These are phyloP conservation scores for Pichia sp. DNA, from an alignment of 1,139 yeast species.

Conservation along the genomic window DNA sequence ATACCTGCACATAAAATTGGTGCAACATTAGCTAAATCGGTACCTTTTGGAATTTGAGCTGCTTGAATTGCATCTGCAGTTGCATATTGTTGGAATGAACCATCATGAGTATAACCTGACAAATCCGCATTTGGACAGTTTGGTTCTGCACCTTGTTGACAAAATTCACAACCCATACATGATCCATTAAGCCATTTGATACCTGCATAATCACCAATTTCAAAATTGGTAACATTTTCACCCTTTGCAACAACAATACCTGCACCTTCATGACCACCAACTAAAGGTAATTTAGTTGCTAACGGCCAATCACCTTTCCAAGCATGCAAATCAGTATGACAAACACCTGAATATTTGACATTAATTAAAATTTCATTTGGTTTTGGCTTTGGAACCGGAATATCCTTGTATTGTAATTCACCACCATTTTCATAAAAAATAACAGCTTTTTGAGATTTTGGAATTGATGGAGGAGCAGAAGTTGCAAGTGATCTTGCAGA, in stretches of 20 bases:
- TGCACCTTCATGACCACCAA: slow-evolving; percentile 84
- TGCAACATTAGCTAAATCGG: slow-evolving; percentile 61
- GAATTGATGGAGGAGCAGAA: slow-evolving; percentile 26
- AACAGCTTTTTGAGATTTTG: slow-evolving; percentile 42
- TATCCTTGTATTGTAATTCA: slow-evolving; percentile 49
- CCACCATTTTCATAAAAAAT: slow-evolving; percentile 43
- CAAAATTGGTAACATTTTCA: slow-evolving; percentile 56
- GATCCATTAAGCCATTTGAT: slow-evolving; percentile 73
- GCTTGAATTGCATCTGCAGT: slow-evolving; percentile 77
- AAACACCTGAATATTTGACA: slow-evolving; percentile 71
- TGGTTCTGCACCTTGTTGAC: slow-evolving; percentile 59
- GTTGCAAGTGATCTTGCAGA: slow-evolving; percentile 9
- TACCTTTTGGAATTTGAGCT: slow-evolving; percentile 59
- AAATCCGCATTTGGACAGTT: slow-evolving; percentile 63
- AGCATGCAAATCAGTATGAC: slow-evolving; percentile 75
- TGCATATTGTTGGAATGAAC: slow-evolving; percentile 75
- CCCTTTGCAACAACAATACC: slow-evolving; percentile 73
- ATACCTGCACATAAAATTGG: slow-evolving; percentile 80
- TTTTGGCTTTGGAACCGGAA: slow-evolving; percentile 64
- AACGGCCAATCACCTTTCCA: slow-evolving; percentile 81
- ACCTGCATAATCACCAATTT: slow-evolving; percentile 69
- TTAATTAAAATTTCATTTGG: slow-evolving; percentile 60
- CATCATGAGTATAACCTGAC: slow-evolving; percentile 75
- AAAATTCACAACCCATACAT: slow-evolving; percentile 63
- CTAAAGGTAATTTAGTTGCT: slow-evolving; percentile 58